A percentile compares a stretch with the other conserved stretches of the same genome.
phyloP scores from a whole-genome alignment of 1,139 yeast genomes.

The Blastobotrys aristatus region DNA sequence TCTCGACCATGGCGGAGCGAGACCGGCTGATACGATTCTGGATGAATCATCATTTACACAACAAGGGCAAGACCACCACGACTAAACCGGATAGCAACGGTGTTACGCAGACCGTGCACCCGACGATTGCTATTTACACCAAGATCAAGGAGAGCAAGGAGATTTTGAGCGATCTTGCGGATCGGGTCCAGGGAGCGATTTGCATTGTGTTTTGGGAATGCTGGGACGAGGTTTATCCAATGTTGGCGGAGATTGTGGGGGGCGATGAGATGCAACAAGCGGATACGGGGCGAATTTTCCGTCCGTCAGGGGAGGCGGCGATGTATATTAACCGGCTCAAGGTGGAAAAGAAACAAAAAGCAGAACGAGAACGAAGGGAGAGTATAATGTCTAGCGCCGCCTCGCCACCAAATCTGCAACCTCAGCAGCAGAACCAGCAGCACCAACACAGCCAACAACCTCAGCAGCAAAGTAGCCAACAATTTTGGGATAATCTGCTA shows the following conservation, averaged over 20 bases:
- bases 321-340: constrained; percentile 28
- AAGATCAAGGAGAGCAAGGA: constrained; percentile 27
- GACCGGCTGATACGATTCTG: constrained; percentile 26
- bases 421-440: not conserved
- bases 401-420: constrained; percentile 1
- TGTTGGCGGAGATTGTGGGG: constrained; percentile 31
- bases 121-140: constrained; percentile 27
- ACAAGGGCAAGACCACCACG: constrained; percentile 14
- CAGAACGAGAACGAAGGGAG: constrained; percentile 22
- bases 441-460: not conserved
- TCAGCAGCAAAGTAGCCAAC: not conserved
- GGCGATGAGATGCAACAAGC: constrained; percentile 27
- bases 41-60: constrained; percentile 25
- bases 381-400: constrained; percentile 16
- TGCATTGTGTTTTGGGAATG: constrained; percentile 35
- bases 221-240: constrained; percentile 33
- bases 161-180: constrained; percentile 30
- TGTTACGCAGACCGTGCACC: constrained; percentile 11
- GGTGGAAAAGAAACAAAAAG: constrained; percentile 23
- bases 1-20: constrained; percentile 25
- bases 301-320: constrained; percentile 34
- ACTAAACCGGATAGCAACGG: constrained; percentile 5
- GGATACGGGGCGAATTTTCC: constrained; percentile 31
- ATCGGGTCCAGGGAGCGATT: constrained; percentile 33
- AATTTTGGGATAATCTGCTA: not conserved